phyloP scores from a whole-genome alignment of 2,329 filamentous ascomycete genomes.

The Penicillium sp. region DNA sequence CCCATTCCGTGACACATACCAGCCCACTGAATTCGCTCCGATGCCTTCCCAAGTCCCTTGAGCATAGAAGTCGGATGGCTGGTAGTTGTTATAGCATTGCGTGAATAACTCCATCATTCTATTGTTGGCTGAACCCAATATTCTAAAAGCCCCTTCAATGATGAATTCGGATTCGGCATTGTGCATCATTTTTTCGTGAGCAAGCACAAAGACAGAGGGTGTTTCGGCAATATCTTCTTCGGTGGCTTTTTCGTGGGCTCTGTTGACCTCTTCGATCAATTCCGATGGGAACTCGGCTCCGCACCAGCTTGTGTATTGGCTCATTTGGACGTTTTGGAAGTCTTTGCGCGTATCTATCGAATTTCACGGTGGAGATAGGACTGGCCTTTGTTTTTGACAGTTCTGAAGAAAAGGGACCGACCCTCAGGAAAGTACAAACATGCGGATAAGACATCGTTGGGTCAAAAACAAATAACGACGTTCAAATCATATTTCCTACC shows the following conservation, averaged over 20 bases:
- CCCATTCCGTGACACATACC: constrained; percentile 10
- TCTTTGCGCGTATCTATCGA: too few relatives aligned
- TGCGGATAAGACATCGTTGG: neutral
- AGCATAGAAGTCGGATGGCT: constrained; percentile 5
- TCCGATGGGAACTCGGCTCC: neutral
- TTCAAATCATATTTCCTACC: neutral
- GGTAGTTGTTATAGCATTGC: neutral
- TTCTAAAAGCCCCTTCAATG: constrained; percentile 10
- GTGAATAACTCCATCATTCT: constrained; percentile 12
- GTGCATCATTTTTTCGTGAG: neutral
- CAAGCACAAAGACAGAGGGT: constrained; percentile 4
- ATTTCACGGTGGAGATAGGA: too few relatives aligned
- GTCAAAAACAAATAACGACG: neutral
- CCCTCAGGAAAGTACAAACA: too few relatives aligned
- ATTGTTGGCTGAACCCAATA: constrained; percentile 10
- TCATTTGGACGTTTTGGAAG: too few relatives aligned
- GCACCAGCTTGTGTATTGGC: neutral
- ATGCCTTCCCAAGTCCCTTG: neutral
- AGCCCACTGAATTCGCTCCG: constrained; percentile 9
- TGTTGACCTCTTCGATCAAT: constrained; percentile 5
- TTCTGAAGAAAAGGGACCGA: too few relatives aligned
- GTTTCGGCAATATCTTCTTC: neutral
- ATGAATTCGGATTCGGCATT: neutral
- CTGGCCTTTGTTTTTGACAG: too few relatives aligned
- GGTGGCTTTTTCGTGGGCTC: constrained; percentile 1